Conservation (phyloP, 2,329 filamentous ascomycete genomes). For the Achaetomium macrosporum region DNA sequence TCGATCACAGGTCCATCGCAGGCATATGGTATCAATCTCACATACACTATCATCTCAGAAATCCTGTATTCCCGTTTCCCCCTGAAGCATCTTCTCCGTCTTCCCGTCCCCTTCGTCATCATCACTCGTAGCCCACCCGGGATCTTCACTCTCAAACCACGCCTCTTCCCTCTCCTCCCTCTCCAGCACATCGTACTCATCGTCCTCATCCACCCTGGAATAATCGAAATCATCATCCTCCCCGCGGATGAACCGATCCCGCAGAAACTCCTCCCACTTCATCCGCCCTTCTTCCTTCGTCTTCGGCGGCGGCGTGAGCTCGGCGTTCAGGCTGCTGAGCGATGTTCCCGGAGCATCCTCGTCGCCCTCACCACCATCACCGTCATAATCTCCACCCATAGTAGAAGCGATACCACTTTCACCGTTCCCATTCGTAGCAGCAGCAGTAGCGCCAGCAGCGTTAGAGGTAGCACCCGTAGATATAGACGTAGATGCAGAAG, state of each 20-base stretch:
- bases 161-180: constrained; percentile 61
- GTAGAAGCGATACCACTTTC: too few species aligned
- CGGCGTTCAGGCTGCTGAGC: constrained; percentile 39
- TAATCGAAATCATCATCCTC: constrained; percentile 78
- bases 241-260: constrained; percentile 67
- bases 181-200: constrained; percentile 61
- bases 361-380: neutral
- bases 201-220: constrained; percentile 59
- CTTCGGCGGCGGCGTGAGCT: constrained; percentile 43
- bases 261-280: constrained; percentile 68
- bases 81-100: constrained; percentile 30
- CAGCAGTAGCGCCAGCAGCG: neutral
- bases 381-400: neutral
- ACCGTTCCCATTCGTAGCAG: too few species aligned
- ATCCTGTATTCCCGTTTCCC: constrained; percentile 68
- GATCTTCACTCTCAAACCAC: constrained; percentile 77
- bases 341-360: neutral
- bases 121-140: constrained; percentile 52
- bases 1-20: too few species aligned
- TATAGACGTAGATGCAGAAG: neutral
- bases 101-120: constrained; percentile 15
- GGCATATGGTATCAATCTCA: neutral
- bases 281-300: constrained; percentile 61
- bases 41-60: constrained; percentile 39
- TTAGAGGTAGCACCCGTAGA: neutral